Percentiles rank a stretch among this genome's conserved stretches.
Conservation (phyloP, 345 rosid species). For the Raphanus sativus region DNA sequence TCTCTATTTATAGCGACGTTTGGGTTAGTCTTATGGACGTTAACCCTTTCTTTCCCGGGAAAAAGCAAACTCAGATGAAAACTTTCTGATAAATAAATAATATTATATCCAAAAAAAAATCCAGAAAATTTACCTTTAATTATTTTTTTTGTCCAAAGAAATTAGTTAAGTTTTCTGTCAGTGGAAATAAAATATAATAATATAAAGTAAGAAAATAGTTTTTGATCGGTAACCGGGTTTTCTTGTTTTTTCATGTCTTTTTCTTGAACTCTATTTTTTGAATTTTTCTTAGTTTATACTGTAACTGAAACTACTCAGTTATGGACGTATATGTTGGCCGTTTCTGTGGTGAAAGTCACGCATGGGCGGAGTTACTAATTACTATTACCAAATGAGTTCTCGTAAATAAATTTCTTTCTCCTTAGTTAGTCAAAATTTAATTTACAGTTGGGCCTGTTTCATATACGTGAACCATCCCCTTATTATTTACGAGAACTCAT, state of each 20-base stretch:
- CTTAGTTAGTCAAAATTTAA: not conserved
- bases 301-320: not conserved
- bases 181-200: not conserved
- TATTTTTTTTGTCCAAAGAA: not conserved
- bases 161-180: not conserved
- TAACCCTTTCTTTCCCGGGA: slow-evolving; percentile 43
- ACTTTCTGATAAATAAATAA: not conserved
- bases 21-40: slow-evolving; percentile 30
- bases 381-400: not conserved
- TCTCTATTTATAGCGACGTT: slow-evolving; percentile 38
- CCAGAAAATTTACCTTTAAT: slow-evolving; percentile 5
- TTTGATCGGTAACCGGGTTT: slow-evolving; percentile 2
- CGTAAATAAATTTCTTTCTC: not conserved
- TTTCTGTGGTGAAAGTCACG: slow-evolving; percentile 10
- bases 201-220: not conserved
- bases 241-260: not conserved
- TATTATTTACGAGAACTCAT: not conserved
- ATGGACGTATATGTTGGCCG: not conserved
- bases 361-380: slow-evolving; percentile 13
- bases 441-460: not conserved
- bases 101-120: not conserved
- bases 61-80: slow-evolving; percentile 5
- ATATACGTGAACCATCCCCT: not conserved
- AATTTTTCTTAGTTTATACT: not conserved
- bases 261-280: not conserved